Evolutionary conservation across 2,329 filamentous ascomycete species (phyloP).

Genomic region (Leptosphaerulina australis): DNA sequence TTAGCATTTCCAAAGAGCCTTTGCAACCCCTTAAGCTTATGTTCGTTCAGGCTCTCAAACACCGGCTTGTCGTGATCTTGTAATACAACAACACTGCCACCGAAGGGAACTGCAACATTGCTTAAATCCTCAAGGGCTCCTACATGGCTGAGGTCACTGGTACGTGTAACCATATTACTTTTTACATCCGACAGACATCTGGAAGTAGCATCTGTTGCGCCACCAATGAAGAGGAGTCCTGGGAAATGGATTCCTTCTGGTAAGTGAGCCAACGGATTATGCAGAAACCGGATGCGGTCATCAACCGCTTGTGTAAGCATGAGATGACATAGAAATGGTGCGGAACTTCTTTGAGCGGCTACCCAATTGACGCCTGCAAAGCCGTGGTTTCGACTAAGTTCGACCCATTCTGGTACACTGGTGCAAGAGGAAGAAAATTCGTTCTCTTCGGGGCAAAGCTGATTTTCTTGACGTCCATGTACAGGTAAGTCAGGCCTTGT

Average conservation of each 20-base stretch:
- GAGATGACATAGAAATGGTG: neutral
- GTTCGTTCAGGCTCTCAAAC: neutral
- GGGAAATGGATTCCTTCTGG: no score
- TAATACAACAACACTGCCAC: neutral
- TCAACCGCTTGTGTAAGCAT: conserved; percentile 9
- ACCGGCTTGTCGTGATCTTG: conserved; percentile 8
- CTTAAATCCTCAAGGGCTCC: neutral
- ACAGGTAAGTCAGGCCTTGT: neutral
- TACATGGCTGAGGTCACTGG: neutral
- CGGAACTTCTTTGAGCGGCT: neutral
- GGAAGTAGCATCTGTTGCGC: neutral
- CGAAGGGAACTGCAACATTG: neutral
- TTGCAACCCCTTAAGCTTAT: conserved; percentile 2
- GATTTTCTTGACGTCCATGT: no score
- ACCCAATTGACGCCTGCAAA: neutral
- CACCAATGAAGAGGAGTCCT: neutral
- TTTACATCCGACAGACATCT: neutral
- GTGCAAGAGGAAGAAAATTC: neutral
- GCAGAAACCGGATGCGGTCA: conserved; percentile 4
- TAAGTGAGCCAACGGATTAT: neutral
- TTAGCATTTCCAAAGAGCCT: neutral
- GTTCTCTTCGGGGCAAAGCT: neutral
- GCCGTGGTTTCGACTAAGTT: neutral
- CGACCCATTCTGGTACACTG: neutral
- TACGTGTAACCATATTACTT: neutral